Base-by-base conservation (phyloP, 257 asterid species). In the Apocynum venetum region DNA sequence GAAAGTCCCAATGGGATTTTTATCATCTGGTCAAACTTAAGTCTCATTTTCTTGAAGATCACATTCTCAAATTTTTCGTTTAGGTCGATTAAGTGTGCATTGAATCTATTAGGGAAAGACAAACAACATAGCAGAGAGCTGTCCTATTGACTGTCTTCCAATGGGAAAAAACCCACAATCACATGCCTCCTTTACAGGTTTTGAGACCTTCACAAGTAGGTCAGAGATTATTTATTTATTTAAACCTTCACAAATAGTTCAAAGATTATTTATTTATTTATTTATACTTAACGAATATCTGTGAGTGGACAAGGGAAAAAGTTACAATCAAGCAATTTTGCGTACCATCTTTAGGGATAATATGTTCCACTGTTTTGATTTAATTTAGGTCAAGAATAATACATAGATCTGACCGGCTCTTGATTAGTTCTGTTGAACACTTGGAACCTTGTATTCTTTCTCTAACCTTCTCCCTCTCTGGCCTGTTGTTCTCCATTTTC, bases 61-160 rank as follows among this genome's bases (percentile, higher is more conserved):
- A 10, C 57, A 52, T 15, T 44, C 47, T 44, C 6, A 6, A 5
- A 49, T 7, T 49, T 49, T 49, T 49, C 53, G 11, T 25, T 25
- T 25, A 25, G 31, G 0, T 25, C 31, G 41, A 61, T 11, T 13
- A 38, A 13, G 4, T 12, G 47, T 66, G 9, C 71, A 40, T 9
- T 66, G 71, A 66, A 66, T 66, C 71, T 38, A 15, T 5, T 14
- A 40, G 49, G 71, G 71, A 14, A 40, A 66, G 71, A 66, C n/a
- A 66, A 66, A 66, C 13, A 40, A 66, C 31, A 6, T 66, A 41
- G 48, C 11, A 40, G 49, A 15, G 49, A 65, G 48, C 1, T 11
- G 48, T 65, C 47, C 47, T 38, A 38, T 65, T 38, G 48, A 38
- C 25, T 38, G 47, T 65, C 44, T 1, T 63, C 8, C 44, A 65